Evolutionary conservation across 495 filamentous ascomycete species (phyloP), one percentile per base, ranked within the genome.

Genomic region (Zalerion maritima): DNA sequence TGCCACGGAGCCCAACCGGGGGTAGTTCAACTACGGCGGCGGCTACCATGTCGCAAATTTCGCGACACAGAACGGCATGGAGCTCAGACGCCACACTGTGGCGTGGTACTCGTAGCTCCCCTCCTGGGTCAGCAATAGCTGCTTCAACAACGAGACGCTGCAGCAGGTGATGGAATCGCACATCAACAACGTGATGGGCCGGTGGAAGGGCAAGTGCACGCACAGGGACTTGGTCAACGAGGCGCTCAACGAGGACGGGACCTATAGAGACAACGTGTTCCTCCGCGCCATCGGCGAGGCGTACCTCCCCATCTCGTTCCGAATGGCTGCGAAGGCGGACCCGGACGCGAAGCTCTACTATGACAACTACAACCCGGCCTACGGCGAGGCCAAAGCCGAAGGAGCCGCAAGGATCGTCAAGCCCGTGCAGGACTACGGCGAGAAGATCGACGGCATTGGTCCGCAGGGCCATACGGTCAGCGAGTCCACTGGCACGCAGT

Each of bases 361-460:
- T 51, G 69, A 70, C 28, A 62, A 65, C 29, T 74, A 71, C 49
- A 70, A 64, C 50, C 61, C 66, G 34, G 68, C 69, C 39, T 52
- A 45, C 4, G 42, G 50, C 5, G 49, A 57, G 2, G 21, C 42
- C 18, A 72, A 72, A 33, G 44, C 56, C 7, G 55, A 47, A 0
- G 61, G 43, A 3, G 52, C 50, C 11, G 23, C 27, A 5, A 36
- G 37, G 2, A 59, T 72, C 24, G 65, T 72, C 29, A 47, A 57
- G 30, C 40, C 55, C 7, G 34, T 72, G 13, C 32, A 66, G 30
- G 44, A 48, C 0, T 53, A 52, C 14, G 62, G 64, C 1, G 54
- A 46, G 12, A 60, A 60, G 31, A 66, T 73, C 32, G 65, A 71
- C 31, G 68, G 69, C 4, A 67, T 73, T 4, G 69, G 69, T 26